These are phyloP conservation scores for Alternaria novae-zelandiae DNA, from an alignment of 2,329 filamentous ascomycete genomes.

Conservation along the genomic window DNA sequence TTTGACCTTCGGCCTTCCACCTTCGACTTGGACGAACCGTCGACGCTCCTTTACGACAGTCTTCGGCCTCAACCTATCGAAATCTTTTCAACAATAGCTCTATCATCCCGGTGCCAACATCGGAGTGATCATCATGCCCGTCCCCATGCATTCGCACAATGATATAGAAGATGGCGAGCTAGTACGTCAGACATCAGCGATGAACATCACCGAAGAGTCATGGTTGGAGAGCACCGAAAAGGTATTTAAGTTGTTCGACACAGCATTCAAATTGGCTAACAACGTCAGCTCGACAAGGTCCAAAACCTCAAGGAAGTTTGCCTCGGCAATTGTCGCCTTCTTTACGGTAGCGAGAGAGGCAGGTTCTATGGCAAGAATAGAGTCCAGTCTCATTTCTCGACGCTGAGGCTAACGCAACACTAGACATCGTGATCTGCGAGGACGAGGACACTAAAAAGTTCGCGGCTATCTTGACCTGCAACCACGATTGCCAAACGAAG, in stretches of 20 bases:
- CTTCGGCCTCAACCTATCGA: not conserved
- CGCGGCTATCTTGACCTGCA: conserved; percentile 93
- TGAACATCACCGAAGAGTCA: not conserved
- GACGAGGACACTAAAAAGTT: conserved; percentile 62
- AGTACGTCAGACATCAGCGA: not conserved
- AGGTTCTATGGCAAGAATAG: conserved; percentile 29
- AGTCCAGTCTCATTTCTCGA: too few species aligned
- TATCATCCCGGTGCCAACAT: not conserved
- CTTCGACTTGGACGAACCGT: not conserved
- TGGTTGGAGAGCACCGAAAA: conserved; percentile 10
- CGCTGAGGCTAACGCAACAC: not conserved
- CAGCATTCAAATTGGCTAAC: conserved; percentile 52
- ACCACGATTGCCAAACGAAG: conserved; percentile 77
- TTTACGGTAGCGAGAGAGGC: conserved; percentile 35
- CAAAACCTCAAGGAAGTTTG: conserved; percentile 17
- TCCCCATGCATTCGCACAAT: not conserved
- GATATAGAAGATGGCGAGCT: not conserved
- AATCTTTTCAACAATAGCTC: not conserved
- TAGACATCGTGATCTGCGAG: conserved; percentile 27
- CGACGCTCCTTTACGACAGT: not conserved
- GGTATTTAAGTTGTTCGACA: not conserved
- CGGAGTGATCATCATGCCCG: not conserved
- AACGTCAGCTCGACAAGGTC: conserved; percentile 61
- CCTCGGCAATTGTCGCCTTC: conserved; percentile 32
- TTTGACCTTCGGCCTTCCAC: not conserved